Evolutionary conservation across 768 basidiomycete species (phyloP).

Genomic region (Hericium coralloides): DNA sequence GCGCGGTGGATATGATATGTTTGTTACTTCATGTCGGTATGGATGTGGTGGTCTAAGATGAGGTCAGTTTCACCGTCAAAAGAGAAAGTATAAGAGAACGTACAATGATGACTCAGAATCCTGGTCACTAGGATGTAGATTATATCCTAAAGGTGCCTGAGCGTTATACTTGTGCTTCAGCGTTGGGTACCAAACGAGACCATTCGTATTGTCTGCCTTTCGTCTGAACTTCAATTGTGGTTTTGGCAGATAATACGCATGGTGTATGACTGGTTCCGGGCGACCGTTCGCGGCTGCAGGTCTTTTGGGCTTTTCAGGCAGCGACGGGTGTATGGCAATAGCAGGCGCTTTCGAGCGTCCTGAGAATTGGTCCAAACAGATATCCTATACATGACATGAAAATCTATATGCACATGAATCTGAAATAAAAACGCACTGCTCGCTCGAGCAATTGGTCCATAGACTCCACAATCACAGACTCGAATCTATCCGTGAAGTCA

Average conservation of each 20-base stretch:
- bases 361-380: conserved; percentile 67
- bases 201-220: conserved; percentile 46
- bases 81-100: not conserved
- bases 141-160: conserved; percentile 70
- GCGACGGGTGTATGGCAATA: conserved; percentile 43
- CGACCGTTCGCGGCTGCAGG: conserved; percentile 25
- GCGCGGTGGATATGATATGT: conserved; percentile 60
- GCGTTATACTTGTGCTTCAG: conserved; percentile 77
- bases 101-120: conserved; percentile 10
- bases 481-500: conserved; percentile 79
- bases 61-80: conserved; percentile 8
- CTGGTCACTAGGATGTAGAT: conserved; percentile 27
- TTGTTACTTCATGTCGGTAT: conserved; percentile 78
- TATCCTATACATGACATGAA: conserved; percentile 48
- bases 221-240: conserved; percentile 72
- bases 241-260: conserved; percentile 69
- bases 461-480: conserved; percentile 66
- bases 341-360: conserved; percentile 63
- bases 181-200: conserved; percentile 55
- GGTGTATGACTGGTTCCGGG: conserved; percentile 55
- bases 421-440: conserved; percentile 42
- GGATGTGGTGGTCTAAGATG: conserved; percentile 45
- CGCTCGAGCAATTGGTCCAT: conserved; percentile 82
- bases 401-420: not conserved
- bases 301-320: conserved; percentile 21